phyloP scores from a whole-genome alignment of 2,329 filamentous ascomycete genomes.

The Blastomyces emzantsi region DNA sequence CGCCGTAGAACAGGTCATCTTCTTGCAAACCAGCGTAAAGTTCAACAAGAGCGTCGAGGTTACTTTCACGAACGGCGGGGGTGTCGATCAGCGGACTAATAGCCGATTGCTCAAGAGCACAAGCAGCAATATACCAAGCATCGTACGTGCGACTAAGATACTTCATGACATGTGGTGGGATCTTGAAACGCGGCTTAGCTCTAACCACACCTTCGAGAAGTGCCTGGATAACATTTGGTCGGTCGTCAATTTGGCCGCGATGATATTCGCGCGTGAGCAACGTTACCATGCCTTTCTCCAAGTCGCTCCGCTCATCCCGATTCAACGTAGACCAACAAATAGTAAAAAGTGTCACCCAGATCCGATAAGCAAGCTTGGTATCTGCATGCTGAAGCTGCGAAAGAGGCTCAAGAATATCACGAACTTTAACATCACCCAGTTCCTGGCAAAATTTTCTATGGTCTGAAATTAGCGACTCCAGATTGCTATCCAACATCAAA shows the following conservation, averaged over 20 bases:
- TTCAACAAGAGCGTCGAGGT: constrained; percentile 89
- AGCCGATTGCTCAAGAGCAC: constrained; percentile 81
- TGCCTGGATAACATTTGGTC: constrained; percentile 91
- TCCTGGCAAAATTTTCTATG: constrained; percentile 79
- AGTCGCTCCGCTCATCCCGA: constrained; percentile 78
- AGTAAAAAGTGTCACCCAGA: constrained; percentile 88
- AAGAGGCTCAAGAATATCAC: constrained; percentile 82
- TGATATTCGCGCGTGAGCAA: constrained; percentile 94
- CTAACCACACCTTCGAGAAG: constrained; percentile 80
- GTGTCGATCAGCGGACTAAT: constrained; percentile 80
- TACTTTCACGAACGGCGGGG: constrained; percentile 77
- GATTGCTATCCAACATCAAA: constrained; percentile 69
- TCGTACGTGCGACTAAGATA: constrained; percentile 91
- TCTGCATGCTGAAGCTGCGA: constrained; percentile 89
- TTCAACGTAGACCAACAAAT: constrained; percentile 85
- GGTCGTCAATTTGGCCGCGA: constrained; percentile 82
- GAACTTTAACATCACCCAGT: constrained; percentile 73
- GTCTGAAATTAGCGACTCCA: constrained; percentile 66
- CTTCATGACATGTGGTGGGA: constrained; percentile 93
- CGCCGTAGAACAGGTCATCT: constrained; percentile 95
- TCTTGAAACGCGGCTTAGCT: constrained; percentile 77
- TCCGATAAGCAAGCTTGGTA: constrained; percentile 66
- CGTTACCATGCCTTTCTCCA: constrained; percentile 84
- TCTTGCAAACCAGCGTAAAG: constrained; percentile 85
- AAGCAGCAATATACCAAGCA: constrained; percentile 90